Percentiles rank a stretch among this genome's conserved stretches.
Conservation (phyloP, 2,329 filamentous ascomycete genomes). For the Stagonosporopsis vannaccii region DNA sequence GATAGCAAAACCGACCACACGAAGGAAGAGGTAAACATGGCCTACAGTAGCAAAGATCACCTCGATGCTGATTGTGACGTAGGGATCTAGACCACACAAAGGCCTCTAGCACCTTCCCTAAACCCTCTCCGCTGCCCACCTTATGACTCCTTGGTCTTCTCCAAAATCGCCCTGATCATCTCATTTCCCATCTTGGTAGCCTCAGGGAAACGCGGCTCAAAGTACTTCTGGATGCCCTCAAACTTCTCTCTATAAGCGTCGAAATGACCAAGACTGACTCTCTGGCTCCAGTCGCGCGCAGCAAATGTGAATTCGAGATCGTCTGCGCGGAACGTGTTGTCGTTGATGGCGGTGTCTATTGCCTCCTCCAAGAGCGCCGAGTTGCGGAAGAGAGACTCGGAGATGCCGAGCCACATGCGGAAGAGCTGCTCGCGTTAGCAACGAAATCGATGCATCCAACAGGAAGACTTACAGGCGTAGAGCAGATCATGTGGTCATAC, state of each 20-base stretch:
- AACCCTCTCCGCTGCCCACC: too few relatives aligned
- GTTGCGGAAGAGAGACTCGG: slow-evolving; percentile 92
- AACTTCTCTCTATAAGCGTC: slow-evolving; percentile 93
- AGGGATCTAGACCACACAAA: neutral
- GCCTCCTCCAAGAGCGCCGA: slow-evolving; percentile 81
- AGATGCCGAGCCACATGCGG: slow-evolving; percentile 95
- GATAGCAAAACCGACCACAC: too few relatives aligned
- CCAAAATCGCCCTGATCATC: slow-evolving; percentile 95
- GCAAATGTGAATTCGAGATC: slow-evolving; percentile 98
- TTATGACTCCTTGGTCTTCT: slow-evolving; percentile 64
- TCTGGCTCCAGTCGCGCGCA: slow-evolving; percentile 93
- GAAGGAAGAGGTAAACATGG: too few relatives aligned
- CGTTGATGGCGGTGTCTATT: slow-evolving; percentile 83
- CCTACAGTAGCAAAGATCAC: too few relatives aligned
- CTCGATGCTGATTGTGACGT: too few relatives aligned
- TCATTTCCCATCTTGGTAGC: slow-evolving; percentile 89
- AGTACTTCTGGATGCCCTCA: slow-evolving; percentile 87
- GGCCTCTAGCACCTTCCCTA: neutral
- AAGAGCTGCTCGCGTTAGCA: slow-evolving; percentile 65
- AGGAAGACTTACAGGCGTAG: slow-evolving; percentile 74
- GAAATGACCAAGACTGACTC: slow-evolving; percentile 89
- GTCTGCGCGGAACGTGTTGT: slow-evolving; percentile 91
- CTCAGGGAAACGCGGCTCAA: slow-evolving; percentile 86
- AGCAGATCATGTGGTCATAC: slow-evolving; percentile 99
- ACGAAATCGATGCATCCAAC: neutral